Base-by-base conservation (phyloP, 768 basidiomycete species). In the Zangia roseola region DNA sequence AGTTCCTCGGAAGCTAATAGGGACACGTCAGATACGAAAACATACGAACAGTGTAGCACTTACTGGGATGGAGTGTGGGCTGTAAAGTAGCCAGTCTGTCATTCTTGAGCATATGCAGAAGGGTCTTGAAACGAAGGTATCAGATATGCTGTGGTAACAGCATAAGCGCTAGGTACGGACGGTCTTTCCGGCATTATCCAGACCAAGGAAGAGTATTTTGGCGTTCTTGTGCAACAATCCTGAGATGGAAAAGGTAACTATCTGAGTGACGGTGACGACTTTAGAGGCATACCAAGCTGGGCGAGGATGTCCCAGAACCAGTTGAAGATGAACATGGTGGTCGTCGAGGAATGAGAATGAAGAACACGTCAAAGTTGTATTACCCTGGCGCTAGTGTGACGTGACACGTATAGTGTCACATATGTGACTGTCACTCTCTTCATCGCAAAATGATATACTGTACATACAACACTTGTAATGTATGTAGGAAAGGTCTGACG, bases 141-240 rank as follows among this genome's bases (percentile, higher is more conserved):
- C 14, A 55, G 41, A 50, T 17, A 39, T 12, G 16, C 40, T 8
- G 36, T 25, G 28, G 12, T 26, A 23, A n/a, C 47, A 25, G 33
- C 5, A 31, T 10, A n/a, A 50, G 49, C 19, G 52, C 24, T 1
- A 19, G 30, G 1, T 13, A 62, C 87, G 51, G 54, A 97, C 95
- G 52, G 97, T 98, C 81, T 98, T 99, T 66, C 97, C 95, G 44
- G 97, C 97, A 76, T 98, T 99, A 69, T 98, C 95, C 47, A 98
- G 82, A 55, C 97, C 97, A 44, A 99, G 82, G 84, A 99, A 99
- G 55, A 99, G 82, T 68, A 99, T 97, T 82, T 98, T 99, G 57
- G 97, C 97, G 68, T 97, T 97, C 88, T 99, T 97, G 79, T 94
- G 90, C 74, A 87, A 63, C 61, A 95, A 78, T 57, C 93, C 93